phyloP scores from a whole-genome alignment of 163 green algal genomes.

The Chlorella variabilis region DNA sequence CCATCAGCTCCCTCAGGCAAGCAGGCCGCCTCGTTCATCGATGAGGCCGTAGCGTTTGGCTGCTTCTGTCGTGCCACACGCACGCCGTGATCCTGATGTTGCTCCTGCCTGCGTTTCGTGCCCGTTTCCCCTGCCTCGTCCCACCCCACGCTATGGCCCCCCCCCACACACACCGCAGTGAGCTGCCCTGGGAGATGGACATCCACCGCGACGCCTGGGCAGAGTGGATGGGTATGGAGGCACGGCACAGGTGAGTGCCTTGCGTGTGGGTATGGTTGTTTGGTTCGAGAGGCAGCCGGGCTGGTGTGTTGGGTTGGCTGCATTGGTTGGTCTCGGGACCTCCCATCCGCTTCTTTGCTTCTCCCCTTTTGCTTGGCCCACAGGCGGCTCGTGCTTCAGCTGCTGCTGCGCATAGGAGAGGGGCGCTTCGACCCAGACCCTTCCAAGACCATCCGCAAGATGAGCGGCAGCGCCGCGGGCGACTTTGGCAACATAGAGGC shows the following conservation, averaged over 20 bases:
- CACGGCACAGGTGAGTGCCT: constrained; percentile 4
- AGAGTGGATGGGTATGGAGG: constrained; percentile 32
- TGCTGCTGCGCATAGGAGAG: constrained; percentile 18
- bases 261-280: neutral
- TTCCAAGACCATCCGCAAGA: neutral
- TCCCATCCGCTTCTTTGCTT: too few relatives aligned
- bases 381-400: constrained; percentile 26
- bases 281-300: neutral
- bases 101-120: neutral
- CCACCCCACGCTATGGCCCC: too few relatives aligned
- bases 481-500: neutral
- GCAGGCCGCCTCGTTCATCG: too few relatives aligned
- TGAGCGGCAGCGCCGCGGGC: neutral
- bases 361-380: too few relatives aligned
- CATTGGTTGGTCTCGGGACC: neutral
- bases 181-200: constrained; percentile 30
- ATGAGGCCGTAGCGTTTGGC: too few relatives aligned
- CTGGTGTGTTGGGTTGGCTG: too few relatives aligned
- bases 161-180: too few relatives aligned
- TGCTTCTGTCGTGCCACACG: too few relatives aligned
- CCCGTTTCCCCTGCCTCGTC: too few relatives aligned
- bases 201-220: constrained; percentile 13
- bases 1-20: constrained; percentile 15
- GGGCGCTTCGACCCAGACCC: neutral
- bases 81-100: too few relatives aligned